Evolutionary conservation across 2,329 filamentous ascomycete genomes (phyloP), one percentile per base, ranked within the genome.

Genomic region (Epichloe gansuensis): DNA sequence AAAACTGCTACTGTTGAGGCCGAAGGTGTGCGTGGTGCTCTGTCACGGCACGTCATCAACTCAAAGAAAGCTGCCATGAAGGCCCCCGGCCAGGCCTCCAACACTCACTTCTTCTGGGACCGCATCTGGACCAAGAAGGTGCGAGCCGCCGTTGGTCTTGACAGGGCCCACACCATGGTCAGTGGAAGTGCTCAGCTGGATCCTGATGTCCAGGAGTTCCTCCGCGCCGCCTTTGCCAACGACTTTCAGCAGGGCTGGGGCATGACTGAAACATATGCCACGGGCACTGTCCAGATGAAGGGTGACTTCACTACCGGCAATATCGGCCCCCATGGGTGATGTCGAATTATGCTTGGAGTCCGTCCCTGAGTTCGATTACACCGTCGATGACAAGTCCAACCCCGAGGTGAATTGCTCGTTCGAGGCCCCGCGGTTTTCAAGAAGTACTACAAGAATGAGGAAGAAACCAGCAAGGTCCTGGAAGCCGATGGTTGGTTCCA

Each of bases 401-500:
- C 93, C 3, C 88, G 93, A 37, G 93, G 93, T 52, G 93, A 98
- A 72, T 75, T 98, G 34, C 76, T 96, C 23, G 70, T 97, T 50
- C 82, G 91, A 44, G 89, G 91, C 1, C 81, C 83, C n/a, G 79
- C 79, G 56, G 74, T 91, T 52, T 96, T 97, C 77, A 74, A 72
- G 50, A 88, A 89, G 66, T 98, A 98, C 72, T 91, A 85, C 76
- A 89, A 88, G 73, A 94, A 95, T 69, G 78, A 83, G 0, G 89
- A 86, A 57, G 91, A 96, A 76, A 97, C 91, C 1, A 72, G 75
- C 54, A 93, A 93, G 70, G 76, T 84, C 0, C 75, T 97, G 46
- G 88, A 91, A 8, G 74, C 84, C 35, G 90, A 96, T 58, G 93
- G 93, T 56, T 98, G 93, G 93, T 97, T 98, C 80, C 86, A 87